Base-by-base conservation (phyloP, 2,329 filamentous ascomycete species). In the Neonectria coccinea region DNA sequence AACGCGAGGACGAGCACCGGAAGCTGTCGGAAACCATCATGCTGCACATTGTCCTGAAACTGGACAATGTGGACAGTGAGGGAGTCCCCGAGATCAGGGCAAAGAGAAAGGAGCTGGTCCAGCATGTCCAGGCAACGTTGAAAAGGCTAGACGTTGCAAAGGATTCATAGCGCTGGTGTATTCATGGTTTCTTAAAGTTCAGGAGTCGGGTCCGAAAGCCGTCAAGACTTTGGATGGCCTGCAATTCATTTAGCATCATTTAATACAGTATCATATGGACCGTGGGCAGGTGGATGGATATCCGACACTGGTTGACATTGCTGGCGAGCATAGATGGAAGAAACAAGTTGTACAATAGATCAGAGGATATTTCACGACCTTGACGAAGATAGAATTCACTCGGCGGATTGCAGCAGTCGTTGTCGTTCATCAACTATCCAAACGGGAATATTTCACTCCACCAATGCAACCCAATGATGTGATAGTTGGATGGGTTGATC, bases 11-110 rank as follows among this genome's bases (percentile, higher is more conserved):
- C 36, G 91, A 94, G 74, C 90, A 95, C 76, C 89, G 91, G 76
- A 90, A 87, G 75, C 78, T 96, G 18, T 89, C 88, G 4, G 92
- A 96, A 81, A 92, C 90, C 5, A 86, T 94, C 42, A 83, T 96
- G 83, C 88, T 90, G 66, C 91, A 94, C 71, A 88, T 94, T 2
- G 74, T 95, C 41, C 79, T 96, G 68, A 95, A 94, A 80, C 78
- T 93, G 42, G 92, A 96, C 75, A 89, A 86, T 22, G 88, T 95
- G 3, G 91, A 95, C 70, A 90, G 89, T 0, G 89, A 91, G 52
- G 91, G 91, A 5, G 88, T 92, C 68, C 77, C 81, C 10, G 88
- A 90, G 12, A 88, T 91, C 27, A 84, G 92, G 66, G 79, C 84
- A 12, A 86, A 83, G 76, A 82, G 92, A 74, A 94, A 92, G 80